Conservation (phyloP, 2,329 filamentous ascomycete genomes). For the Fusarium concolor region DNA sequence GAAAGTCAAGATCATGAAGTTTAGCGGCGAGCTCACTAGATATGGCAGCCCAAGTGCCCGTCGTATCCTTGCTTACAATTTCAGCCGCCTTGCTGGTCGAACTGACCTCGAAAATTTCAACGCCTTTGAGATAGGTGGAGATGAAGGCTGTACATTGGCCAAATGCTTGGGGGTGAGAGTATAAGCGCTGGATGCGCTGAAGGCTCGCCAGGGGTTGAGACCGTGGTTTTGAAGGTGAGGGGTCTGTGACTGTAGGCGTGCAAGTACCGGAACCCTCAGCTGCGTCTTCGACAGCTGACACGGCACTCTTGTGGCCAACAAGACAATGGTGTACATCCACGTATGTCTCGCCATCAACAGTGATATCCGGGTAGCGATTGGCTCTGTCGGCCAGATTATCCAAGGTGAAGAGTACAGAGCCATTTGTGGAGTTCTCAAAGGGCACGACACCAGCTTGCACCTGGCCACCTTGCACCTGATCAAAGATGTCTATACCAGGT, state of each 20-base stretch:
- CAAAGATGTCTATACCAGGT: slow-evolving; percentile 75
- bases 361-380: slow-evolving; percentile 72
- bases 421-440: slow-evolving; percentile 96
- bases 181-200: slow-evolving; percentile 77
- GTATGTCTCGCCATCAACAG: slow-evolving; percentile 86
- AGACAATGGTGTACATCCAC: slow-evolving; percentile 90
- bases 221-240: slow-evolving; percentile 58
- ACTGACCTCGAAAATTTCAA: slow-evolving; percentile 85
- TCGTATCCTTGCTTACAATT: slow-evolving; percentile 71
- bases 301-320: slow-evolving; percentile 64
- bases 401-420: slow-evolving; percentile 88
- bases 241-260: slow-evolving; percentile 62
- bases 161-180: slow-evolving; percentile 96
- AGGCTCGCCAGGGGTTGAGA: slow-evolving; percentile 64
- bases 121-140: slow-evolving; percentile 72
- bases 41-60: slow-evolving; percentile 78
- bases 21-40: slow-evolving; percentile 79
- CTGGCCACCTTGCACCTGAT: slow-evolving; percentile 74
- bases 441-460: slow-evolving; percentile 84
- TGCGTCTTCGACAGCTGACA: slow-evolving; percentile 44
- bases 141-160: slow-evolving; percentile 89
- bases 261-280: slow-evolving; percentile 57
- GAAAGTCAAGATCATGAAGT: slow-evolving; percentile 73
- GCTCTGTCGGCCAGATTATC: slow-evolving; percentile 86
- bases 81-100: slow-evolving; percentile 89